Conservation (phyloP, 257 asterid genomes). For the Cinchona pubescens region DNA sequence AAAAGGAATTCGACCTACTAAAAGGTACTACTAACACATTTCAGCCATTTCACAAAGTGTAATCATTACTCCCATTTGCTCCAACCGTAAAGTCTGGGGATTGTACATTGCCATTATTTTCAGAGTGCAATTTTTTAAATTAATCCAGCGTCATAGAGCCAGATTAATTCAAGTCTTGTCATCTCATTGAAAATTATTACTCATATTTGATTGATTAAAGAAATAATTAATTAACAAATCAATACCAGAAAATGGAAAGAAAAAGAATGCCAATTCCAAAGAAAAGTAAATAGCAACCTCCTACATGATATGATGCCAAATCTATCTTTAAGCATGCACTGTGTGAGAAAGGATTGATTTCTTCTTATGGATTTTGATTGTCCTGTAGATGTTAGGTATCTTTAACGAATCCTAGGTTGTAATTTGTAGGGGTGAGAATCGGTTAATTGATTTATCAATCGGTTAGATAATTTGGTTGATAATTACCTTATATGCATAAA, state of each 20-base stretch:
- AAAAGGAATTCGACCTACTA: constrained; percentile 21
- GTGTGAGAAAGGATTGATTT: neutral
- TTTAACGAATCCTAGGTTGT: neutral
- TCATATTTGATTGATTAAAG: neutral
- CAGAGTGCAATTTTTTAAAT: neutral
- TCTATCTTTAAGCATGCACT: neutral
- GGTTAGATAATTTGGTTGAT: neutral
- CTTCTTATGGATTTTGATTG: neutral
- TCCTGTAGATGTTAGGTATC: neutral
- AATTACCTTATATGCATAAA: too few relatives aligned
- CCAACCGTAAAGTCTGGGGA: constrained; percentile 9
- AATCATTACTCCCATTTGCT: constrained; percentile 44
- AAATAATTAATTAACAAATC: neutral
- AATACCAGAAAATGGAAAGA: neutral
- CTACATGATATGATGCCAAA: constrained; percentile 1
- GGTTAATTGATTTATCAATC: too few relatives aligned
- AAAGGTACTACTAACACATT: constrained; percentile 25
- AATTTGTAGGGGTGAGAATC: neutral
- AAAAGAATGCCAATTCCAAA: neutral
- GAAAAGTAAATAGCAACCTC: neutral
- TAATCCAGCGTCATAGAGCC: neutral
- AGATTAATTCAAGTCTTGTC: constrained; percentile 7
- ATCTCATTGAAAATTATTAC: neutral
- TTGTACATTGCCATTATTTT: neutral
- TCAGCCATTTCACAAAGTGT: constrained; percentile 24